Evolutionary conservation across 2,329 filamentous ascomycete species (phyloP), one percentile per base, ranked within the genome.

Genomic region (Aspergillus nomiae): DNA sequence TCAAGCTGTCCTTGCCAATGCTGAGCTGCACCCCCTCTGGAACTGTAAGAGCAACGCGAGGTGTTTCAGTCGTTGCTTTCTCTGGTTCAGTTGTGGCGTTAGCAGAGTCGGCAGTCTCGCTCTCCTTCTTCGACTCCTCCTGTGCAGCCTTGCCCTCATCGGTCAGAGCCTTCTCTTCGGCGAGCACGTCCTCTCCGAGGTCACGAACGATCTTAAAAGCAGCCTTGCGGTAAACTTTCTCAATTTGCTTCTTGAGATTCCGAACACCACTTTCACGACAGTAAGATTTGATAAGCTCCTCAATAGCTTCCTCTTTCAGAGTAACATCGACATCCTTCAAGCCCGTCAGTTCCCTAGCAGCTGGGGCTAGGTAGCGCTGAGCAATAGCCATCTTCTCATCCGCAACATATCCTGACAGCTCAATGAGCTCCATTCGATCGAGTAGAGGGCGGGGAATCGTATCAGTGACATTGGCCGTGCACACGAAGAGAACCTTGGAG

Each of bases 351-450:
- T 97, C 94, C 79, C 96, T 96, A n/a, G 96, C 95, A 55, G 92
- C 90, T 9, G 95, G 95, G 0, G 92, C 92, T 30, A 99, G 87
- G 74, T 99, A 99, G 68, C 88, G 87, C 75, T 99, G 90, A 4
- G 95, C 95, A 72, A 99, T 99, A 3, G 95, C 94, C 89, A 96
- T 97, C 85, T 99, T 99, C 84, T 99, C 95, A 68, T 99, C 94
- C 0, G 94, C 89, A 57, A 99, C 94, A 74, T 99, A 99, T 12
- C 95, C 95, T 41, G 94, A 98, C 2, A 99, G 85, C 66, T 96
- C 89, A 69, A 99, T 99, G 72, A 98, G 88, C 78, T 99, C 95
- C 95, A 99, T 99, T 70, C 95, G 90, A 76, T 99, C 95, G 19
- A 98, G 85, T 0, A 99, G 85, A 3, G 95, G 96, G 48, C 94